phyloP scores from a whole-genome alignment of 805 yeast genomes.

The Candida tammaniensis region DNA sequence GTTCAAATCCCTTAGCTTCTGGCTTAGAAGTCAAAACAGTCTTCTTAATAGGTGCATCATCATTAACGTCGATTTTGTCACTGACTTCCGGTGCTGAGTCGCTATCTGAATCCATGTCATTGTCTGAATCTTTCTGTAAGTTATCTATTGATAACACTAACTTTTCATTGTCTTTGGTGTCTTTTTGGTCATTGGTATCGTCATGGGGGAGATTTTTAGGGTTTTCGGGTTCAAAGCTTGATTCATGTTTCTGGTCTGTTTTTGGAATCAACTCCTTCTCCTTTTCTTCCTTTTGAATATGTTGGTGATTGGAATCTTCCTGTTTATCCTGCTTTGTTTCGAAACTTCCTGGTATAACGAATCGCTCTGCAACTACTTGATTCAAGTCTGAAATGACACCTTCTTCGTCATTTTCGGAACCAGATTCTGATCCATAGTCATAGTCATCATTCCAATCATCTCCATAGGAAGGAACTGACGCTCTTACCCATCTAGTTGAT shows the following conservation, averaged over 20 bases:
- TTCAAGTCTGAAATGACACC: constrained; percentile 6
- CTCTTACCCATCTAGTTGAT: constrained; percentile 43
- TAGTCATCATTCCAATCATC: constrained; percentile 42
- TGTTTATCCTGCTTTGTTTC: not conserved
- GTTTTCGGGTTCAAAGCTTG: no score
- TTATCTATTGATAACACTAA: constrained; percentile 37
- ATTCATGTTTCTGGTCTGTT: no score
- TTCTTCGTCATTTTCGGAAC: constrained; percentile 10
- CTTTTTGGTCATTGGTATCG: no score
- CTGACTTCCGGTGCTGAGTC: constrained; percentile 3
- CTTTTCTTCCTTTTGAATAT: not conserved
- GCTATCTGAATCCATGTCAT: constrained; percentile 10
- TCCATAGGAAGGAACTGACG: constrained; percentile 41
- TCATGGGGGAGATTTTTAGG: no score
- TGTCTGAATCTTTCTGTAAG: constrained; percentile 15
- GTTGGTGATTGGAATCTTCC: constrained; percentile 4
- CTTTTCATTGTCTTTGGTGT: constrained; percentile 7
- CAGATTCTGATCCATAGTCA: constrained; percentile 18
- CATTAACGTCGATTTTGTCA: constrained; percentile 4
- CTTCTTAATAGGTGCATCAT: constrained; percentile 7
- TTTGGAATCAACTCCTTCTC: no score
- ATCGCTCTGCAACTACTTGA: constrained; percentile 14
- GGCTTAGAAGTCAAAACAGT: constrained; percentile 2
- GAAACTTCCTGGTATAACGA: constrained; percentile 11
- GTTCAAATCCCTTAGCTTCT: constrained; percentile 11